phyloP scores from a whole-genome alignment of 805 yeast genomes.

The Blastobotrys mokoenaii region DNA sequence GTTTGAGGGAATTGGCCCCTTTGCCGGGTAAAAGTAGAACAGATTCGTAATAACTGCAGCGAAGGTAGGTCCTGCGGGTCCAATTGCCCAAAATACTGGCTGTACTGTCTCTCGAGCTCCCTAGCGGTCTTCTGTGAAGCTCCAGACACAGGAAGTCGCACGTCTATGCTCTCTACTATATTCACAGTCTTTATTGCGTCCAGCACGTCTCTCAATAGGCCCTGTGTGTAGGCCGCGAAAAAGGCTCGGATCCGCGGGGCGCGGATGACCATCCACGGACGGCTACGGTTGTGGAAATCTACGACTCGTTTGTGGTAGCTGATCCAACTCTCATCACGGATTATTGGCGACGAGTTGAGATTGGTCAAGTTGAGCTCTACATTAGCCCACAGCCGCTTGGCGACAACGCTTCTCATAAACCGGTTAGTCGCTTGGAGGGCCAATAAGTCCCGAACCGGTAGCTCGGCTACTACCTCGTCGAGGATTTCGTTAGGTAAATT shows the following conservation, averaged over 20 bases:
- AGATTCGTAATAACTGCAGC: conserved; percentile 3
- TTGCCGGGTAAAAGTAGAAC: background rate
- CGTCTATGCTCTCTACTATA: conserved; percentile 2
- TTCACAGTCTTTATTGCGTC: conserved; percentile 3
- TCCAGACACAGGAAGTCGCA: background rate
- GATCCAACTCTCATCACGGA: conserved; percentile 5
- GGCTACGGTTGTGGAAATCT: background rate
- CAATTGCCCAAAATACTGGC: background rate
- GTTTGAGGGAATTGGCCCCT: background rate
- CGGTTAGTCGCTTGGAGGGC: conserved; percentile 3
- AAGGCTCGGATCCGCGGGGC: background rate
- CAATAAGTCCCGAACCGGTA: background rate
- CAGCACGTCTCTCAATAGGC: conserved; percentile 2
- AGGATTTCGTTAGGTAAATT: conserved; percentile 3
- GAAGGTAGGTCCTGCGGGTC: conserved; percentile 5
- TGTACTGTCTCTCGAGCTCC: conserved; percentile 2
- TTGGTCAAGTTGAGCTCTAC: conserved; percentile 5
- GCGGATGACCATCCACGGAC: conserved; percentile 6
- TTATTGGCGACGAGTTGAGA: background rate
- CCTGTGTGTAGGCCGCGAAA: conserved; percentile 4
- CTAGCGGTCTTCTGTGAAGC: background rate
- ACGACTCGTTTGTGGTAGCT: background rate
- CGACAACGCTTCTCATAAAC: background rate
- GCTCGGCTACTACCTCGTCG: background rate
- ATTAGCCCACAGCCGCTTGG: conserved; percentile 4